Percentiles rank a stretch among this genome's conserved stretches.
Evolutionary conservation across 768 basidiomycete genomes (phyloP).

Genomic region (Coprinellus aureogranulatus): DNA sequence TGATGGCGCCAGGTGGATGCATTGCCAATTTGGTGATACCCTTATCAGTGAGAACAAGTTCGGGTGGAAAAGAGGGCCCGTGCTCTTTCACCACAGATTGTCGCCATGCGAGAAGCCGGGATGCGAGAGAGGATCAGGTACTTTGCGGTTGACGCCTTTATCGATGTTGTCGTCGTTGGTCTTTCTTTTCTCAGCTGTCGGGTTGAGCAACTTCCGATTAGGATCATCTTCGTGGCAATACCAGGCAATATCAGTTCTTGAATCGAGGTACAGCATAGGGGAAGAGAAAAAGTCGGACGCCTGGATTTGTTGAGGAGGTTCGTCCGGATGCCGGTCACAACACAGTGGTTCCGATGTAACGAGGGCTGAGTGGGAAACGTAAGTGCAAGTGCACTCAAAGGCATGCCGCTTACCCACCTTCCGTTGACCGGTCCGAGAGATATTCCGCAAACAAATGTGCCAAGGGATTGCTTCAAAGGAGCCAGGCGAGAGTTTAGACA

Average conservation of each 20-base stretch:
- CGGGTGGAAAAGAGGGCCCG: no score
- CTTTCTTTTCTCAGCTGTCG: neutral
- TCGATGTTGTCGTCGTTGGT: no score
- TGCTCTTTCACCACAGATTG: neutral
- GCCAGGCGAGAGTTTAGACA: conserved; percentile 11
- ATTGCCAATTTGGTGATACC: neutral
- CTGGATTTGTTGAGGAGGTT: neutral
- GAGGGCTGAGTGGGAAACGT: neutral
- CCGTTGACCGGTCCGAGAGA: neutral
- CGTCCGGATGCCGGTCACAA: neutral
- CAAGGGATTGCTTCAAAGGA: conserved; percentile 13
- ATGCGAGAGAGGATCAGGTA: neutral
- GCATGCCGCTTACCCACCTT: neutral
- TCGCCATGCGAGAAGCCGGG: neutral
- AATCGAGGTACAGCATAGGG: neutral
- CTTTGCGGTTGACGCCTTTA: neutral
- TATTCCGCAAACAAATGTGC: conserved; percentile 9
- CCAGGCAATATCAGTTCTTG: neutral
- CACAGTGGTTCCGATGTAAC: neutral
- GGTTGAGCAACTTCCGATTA: neutral
- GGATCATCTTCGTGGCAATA: neutral
- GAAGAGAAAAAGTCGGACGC: no score
- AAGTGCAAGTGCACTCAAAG: neutral
- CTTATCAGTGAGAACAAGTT: neutral
- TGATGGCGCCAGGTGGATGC: neutral